Conservation (phyloP, 495 filamentous ascomycete species). For the Sordaria brevicollis region DNA sequence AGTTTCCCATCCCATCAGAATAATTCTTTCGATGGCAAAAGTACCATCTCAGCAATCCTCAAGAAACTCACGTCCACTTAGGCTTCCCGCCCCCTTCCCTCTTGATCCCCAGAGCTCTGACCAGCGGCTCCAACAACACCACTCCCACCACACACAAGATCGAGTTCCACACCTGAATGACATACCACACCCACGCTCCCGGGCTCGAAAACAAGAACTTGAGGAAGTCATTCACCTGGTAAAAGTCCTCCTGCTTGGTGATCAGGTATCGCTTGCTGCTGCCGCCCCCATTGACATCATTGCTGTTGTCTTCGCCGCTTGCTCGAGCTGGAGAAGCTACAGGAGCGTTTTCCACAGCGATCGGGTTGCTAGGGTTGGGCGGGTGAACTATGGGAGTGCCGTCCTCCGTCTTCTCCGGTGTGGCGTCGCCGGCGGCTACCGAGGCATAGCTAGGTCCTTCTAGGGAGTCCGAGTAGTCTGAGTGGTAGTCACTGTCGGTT, state of each 20-base stretch:
- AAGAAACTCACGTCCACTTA: neutral
- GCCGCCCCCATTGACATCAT: neutral
- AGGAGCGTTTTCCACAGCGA: neutral
- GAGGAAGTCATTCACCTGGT: slow-evolving; percentile 69
- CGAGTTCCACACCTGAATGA: slow-evolving; percentile 53
- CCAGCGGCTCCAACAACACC: slow-evolving; percentile 8
- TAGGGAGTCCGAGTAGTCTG: neutral
- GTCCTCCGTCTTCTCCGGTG: neutral
- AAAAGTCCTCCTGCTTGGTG: slow-evolving; percentile 66
- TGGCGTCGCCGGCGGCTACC: slow-evolving; percentile 5
- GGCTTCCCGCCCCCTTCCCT: neutral
- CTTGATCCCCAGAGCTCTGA: neutral
- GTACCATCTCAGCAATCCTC: neutral
- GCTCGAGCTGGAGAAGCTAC: neutral
- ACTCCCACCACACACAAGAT: slow-evolving; percentile 51
- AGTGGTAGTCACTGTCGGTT: neutral
- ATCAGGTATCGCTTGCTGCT: slow-evolving; percentile 49
- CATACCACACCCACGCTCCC: slow-evolving; percentile 35
- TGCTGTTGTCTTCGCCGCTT: neutral
- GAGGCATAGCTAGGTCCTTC: slow-evolving; percentile 13
- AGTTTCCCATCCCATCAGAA: neutral
- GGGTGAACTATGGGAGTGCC: neutral
- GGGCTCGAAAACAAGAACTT: slow-evolving; percentile 50
- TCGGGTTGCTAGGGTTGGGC: neutral
- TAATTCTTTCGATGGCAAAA: neutral